phyloP scores from a whole-genome alignment of 192 early-diverging fungal species.

The Coemansia biformis region DNA sequence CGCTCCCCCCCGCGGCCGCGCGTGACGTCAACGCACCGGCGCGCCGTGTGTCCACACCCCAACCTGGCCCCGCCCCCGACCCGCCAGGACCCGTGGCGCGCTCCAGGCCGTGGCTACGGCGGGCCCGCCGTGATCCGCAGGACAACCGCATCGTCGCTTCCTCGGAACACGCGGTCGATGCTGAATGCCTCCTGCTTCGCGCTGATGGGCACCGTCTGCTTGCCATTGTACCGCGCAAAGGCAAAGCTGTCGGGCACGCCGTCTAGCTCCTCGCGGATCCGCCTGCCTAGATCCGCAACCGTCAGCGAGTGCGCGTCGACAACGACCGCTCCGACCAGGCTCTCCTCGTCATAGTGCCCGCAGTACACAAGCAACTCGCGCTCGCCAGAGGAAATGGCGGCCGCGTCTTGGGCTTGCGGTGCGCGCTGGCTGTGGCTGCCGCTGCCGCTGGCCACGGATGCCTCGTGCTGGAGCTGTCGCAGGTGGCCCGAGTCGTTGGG shows the following conservation, averaged over 20 bases:
- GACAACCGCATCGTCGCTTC: conserved; percentile 51
- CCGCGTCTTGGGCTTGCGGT: too few relatives aligned
- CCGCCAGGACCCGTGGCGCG: too few relatives aligned
- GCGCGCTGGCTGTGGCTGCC: not conserved
- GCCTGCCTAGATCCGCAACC: conserved; percentile 9
- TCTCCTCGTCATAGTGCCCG: conserved; percentile 39
- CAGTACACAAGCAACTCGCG: conserved; percentile 58
- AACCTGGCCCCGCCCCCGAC: too few relatives aligned
- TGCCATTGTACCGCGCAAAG: conserved; percentile 54
- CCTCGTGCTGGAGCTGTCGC: conserved; percentile 30
- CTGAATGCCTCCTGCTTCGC: conserved; percentile 55
- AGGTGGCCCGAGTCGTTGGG: conserved; percentile 31
- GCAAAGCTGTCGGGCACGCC: conserved; percentile 49
- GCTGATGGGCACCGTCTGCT: conserved; percentile 54
- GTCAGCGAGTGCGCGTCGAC: conserved; percentile 14
- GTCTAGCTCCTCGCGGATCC: conserved; percentile 54
- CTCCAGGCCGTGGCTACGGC: too few relatives aligned
- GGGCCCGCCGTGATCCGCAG: conserved; percentile 1
- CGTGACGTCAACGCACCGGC: too few relatives aligned
- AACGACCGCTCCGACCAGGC: conserved; percentile 59
- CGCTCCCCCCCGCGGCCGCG: too few relatives aligned
- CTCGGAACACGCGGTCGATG: conserved; percentile 52
- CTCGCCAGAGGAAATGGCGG: conserved; percentile 2
- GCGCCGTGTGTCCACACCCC: too few relatives aligned
- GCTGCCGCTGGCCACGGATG: conserved; percentile 17